Base-by-base conservation (phyloP, 139 green algal genomes). In the Spirogloea muscicola region DNA sequence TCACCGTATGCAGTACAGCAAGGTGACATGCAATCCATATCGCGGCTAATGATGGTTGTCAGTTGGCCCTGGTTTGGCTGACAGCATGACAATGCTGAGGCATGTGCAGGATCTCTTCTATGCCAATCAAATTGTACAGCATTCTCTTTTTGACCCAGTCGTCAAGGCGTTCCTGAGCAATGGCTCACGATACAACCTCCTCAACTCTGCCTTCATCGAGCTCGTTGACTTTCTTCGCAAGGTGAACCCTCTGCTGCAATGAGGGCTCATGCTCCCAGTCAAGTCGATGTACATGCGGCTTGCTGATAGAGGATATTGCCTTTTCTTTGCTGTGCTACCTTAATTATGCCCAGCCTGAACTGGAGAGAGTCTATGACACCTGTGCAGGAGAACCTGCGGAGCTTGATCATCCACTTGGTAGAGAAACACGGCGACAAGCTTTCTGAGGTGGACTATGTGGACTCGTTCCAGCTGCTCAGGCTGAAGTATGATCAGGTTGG, bases 111-210 rank as follows among this genome's bases (percentile, higher is more conserved):
- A n/a, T n/a, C n/a, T n/a, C n/a, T n/a, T n/a, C n/a, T n/a, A n/a
- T n/a, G n/a, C n/a, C n/a, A n/a, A n/a, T n/a, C n/a, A n/a, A n/a
- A n/a, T n/a, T n/a, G n/a, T n/a, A n/a, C n/a, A n/a, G n/a, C n/a
- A n/a, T n/a, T n/a, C n/a, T n/a, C n/a, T n/a, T n/a, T 68, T 90
- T 88, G 46, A 89, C 88, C 72, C 60, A 1, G 68, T 98, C 44
- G 84, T 97, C 52, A 61, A 76, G 1, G 84, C 77, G 1, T 96
- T 97, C 69, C 77, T 93, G 25, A 77, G 78, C 6, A 96, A 98
- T 66, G 90, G 91, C 44, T 61, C 86, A 1, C 76, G 83, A 31
- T 94, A 95, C 85, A 96, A 96, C 83, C 76, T 96, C 57, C 83
- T 96, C 59, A 93, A 95, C 85, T 76, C 58, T 6, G 73, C 73